Evolutionary conservation across 2,329 filamentous ascomycete genomes (phyloP).

Genomic region (Ambrosiella beaveri): DNA sequence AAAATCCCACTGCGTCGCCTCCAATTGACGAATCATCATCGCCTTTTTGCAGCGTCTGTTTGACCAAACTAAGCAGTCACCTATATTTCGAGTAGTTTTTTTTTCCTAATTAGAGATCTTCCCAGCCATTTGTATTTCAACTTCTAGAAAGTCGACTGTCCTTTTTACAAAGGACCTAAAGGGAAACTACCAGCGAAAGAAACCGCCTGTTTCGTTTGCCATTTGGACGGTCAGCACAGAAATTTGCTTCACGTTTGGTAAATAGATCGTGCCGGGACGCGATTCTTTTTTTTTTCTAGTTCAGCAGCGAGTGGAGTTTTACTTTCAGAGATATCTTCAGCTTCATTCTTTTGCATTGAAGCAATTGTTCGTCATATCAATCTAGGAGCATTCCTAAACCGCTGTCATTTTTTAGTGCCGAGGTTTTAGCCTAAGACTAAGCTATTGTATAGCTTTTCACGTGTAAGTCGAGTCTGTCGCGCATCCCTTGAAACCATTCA

Average conservation of each 20-base stretch:
- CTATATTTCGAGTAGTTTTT: neutral
- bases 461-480: neutral
- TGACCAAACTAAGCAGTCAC: neutral
- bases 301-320: neutral
- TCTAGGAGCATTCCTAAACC: neutral
- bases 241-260: too few species aligned
- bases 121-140: conserved; percentile 1
- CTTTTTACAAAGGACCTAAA: neutral
- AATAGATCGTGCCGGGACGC: too few species aligned
- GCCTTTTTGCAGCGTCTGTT: neutral
- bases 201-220: neutral
- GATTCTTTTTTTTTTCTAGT: neutral
- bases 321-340: too few species aligned
- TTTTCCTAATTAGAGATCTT: neutral
- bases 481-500: neutral
- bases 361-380: neutral
- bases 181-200: neutral
- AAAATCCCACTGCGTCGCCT: neutral
- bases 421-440: neutral
- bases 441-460: neutral
- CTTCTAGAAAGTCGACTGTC: neutral
- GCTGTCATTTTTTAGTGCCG: neutral
- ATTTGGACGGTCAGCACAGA: too few species aligned
- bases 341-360: neutral
- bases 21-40: neutral